Percentiles rank a stretch among this genome's conserved stretches.
phyloP scores from a whole-genome alignment of 2,329 filamentous ascomycete genomes.

The Xylaria sp. region DNA sequence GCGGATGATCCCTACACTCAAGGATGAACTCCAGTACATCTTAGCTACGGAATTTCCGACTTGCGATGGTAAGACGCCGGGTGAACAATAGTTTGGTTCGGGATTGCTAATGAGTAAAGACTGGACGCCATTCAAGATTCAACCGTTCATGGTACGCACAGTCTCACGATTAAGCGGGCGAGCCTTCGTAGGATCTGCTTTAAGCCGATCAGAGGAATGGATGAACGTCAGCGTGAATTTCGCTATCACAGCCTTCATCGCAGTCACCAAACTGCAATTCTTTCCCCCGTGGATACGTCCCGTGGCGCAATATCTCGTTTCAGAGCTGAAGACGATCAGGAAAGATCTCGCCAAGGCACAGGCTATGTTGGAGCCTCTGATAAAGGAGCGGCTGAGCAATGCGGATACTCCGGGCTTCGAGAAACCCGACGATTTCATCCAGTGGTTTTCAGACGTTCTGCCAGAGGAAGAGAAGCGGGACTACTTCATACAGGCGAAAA shows the following conservation, averaged over 20 bases:
- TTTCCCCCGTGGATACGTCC: constrained; percentile 58
- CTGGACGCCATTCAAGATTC: constrained; percentile 60
- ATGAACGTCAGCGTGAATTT: constrained; percentile 58
- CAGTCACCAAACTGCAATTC: constrained; percentile 56
- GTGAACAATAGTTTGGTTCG: constrained; percentile 10
- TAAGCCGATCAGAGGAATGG: constrained; percentile 60
- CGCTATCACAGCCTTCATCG: constrained; percentile 54
- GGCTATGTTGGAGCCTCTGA: constrained; percentile 51
- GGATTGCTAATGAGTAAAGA: constrained; percentile 44
- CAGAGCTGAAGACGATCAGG: constrained; percentile 52
- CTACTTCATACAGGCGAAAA: constrained; percentile 47
- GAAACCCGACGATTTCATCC: constrained; percentile 53
- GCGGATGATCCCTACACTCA: constrained; percentile 52
- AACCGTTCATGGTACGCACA: constrained; percentile 56
- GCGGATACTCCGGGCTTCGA: constrained; percentile 46
- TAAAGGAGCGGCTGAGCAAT: constrained; percentile 52
- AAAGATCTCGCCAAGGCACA: constrained; percentile 51
- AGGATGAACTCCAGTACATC: constrained; percentile 53
- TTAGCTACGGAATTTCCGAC: constrained; percentile 54
- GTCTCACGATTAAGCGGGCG: constrained; percentile 60
- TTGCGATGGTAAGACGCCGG: constrained; percentile 45
- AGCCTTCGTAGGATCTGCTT: constrained; percentile 56
- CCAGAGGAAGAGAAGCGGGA: constrained; percentile 45
- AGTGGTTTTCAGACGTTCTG: constrained; percentile 52
- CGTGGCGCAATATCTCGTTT: constrained; percentile 52